Evolutionary conservation across 331 rosid species (phyloP).

Genomic region (Rosa hybrid): DNA sequence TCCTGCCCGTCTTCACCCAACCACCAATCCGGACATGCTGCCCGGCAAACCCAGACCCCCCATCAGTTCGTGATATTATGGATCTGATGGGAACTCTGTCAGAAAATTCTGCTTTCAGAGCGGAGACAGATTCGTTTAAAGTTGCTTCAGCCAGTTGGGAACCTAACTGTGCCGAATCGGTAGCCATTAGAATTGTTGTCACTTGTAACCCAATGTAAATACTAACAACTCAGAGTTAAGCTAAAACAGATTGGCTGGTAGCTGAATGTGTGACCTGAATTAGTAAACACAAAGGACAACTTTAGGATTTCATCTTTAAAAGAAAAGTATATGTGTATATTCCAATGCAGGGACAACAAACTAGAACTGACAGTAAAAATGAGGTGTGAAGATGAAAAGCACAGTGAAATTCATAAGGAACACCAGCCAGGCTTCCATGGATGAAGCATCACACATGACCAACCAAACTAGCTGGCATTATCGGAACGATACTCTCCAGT

Average conservation of each 20-base stretch:
- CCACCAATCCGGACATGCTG: conserved; percentile 68
- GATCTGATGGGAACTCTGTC: conserved; percentile 69
- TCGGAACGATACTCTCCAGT: neutral
- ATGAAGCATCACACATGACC: neutral
- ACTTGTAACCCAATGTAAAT: neutral
- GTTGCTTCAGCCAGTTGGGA: conserved; percentile 51
- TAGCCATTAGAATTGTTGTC: conserved; percentile 50
- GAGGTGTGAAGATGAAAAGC: neutral
- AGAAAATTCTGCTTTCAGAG: conserved; percentile 59
- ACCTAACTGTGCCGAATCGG: conserved; percentile 36
- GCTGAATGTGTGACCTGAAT: neutral
- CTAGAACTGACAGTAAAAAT: neutral
- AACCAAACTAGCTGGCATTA: neutral
- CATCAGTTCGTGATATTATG: conserved; percentile 63
- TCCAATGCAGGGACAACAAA: neutral
- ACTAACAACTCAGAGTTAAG: neutral
- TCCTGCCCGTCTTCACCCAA: conserved; percentile 95
- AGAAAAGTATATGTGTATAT: neutral
- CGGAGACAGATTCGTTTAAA: conserved; percentile 19
- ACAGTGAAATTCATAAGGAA: neutral
- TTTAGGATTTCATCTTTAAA: neutral
- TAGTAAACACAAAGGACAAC: neutral
- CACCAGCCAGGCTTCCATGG: neutral
- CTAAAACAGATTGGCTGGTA: neutral
- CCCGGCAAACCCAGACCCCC: conserved; percentile 77